A percentile compares a stretch with the other conserved stretches of the same genome.
phyloP scores from a whole-genome alignment of 2,329 filamentous ascomycete species.

The Elsinoe necatrix region DNA sequence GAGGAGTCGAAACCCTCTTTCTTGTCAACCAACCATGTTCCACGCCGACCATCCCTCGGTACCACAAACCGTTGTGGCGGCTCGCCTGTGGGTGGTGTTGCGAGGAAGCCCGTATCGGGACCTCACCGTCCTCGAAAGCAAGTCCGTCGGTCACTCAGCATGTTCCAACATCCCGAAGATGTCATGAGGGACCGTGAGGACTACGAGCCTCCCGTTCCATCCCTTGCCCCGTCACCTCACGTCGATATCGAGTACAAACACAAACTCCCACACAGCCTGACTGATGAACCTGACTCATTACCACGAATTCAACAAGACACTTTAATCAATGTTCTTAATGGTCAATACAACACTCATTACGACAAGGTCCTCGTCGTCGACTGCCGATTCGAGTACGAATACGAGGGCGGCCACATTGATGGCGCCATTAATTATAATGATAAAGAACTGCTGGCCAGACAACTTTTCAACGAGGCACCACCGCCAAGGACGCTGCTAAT shows the following conservation, averaged over 20 bases:
- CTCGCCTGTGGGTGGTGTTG: slow-evolving; percentile 63
- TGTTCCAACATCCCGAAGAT: slow-evolving; percentile 91
- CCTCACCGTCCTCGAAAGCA: slow-evolving; percentile 70
- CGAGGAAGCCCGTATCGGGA: slow-evolving; percentile 56
- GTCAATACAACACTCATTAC: slow-evolving; percentile 67
- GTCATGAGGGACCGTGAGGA: slow-evolving; percentile 67
- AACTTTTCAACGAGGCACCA: slow-evolving; percentile 59
- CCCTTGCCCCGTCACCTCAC: slow-evolving; percentile 48
- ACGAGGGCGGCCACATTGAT: slow-evolving; percentile 89
- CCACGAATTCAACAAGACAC: slow-evolving; percentile 78
- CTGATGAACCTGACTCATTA: slow-evolving; percentile 73
- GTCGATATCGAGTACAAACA: slow-evolving; percentile 68
- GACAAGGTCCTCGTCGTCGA: slow-evolving; percentile 83
- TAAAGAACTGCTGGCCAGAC: slow-evolving; percentile 73
- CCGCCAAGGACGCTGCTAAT: slow-evolving; percentile 70
- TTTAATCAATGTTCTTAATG: slow-evolving; percentile 78
- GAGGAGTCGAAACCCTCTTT: slow-evolving; percentile 22
- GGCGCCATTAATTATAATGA: slow-evolving; percentile 95
- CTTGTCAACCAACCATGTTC: slow-evolving; percentile 49
- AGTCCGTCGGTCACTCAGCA: slow-evolving; percentile 86
- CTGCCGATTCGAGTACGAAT: slow-evolving; percentile 98
- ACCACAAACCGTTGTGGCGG: slow-evolving; percentile 57
- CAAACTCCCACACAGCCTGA: slow-evolving; percentile 73
- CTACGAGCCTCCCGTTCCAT: slow-evolving; percentile 36
- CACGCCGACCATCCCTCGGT: slow-evolving; percentile 57